A percentile compares a stretch with the other conserved stretches of the same genome.
Conservation (phyloP, 208 protist species). For the Trypanosoma caninum region DNA sequence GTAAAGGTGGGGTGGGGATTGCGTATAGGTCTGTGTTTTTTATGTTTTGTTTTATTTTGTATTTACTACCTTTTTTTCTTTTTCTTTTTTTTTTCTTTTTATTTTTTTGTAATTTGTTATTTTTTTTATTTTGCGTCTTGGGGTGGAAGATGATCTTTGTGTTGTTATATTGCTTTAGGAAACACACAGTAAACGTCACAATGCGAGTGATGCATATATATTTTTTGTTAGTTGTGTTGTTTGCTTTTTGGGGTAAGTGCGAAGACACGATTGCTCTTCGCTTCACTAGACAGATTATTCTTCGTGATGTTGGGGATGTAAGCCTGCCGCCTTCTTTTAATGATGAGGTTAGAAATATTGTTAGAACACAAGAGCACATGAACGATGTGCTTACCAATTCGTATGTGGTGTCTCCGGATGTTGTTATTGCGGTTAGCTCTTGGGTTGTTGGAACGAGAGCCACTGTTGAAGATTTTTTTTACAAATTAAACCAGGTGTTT, state of each 20-base stretch:
- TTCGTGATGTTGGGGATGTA: conserved; percentile 33
- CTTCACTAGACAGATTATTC: conserved; percentile 38
- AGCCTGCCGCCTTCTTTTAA: conserved; percentile 23
- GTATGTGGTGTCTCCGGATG: conserved; percentile 25
- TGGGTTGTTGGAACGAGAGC: conserved; percentile 31
- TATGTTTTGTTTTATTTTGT: too few species aligned
- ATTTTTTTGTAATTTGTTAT: conserved; percentile 10
- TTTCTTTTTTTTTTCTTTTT: conserved; percentile 10
- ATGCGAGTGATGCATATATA: neutral
- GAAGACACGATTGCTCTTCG: conserved; percentile 14
- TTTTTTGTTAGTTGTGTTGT: conserved; percentile 4
- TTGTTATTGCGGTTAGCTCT: conserved; percentile 29
- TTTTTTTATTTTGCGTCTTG: neutral
- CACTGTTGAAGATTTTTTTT: conserved; percentile 13
- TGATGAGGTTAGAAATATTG: conserved; percentile 8
- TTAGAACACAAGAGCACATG: conserved; percentile 26
- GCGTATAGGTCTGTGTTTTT: too few species aligned
- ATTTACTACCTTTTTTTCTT: conserved; percentile 13
- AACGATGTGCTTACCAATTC: conserved; percentile 12
- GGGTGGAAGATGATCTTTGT: neutral
- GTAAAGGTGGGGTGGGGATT: too few species aligned
- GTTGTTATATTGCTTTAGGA: too few species aligned
- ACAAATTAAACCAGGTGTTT: conserved; percentile 30
- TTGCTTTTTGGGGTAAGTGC: neutral
- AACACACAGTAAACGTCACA: neutral